These are phyloP conservation scores for Bipolaris cookei DNA, from an alignment of 2,329 filamentous ascomycete species.

Conservation along the genomic window DNA sequence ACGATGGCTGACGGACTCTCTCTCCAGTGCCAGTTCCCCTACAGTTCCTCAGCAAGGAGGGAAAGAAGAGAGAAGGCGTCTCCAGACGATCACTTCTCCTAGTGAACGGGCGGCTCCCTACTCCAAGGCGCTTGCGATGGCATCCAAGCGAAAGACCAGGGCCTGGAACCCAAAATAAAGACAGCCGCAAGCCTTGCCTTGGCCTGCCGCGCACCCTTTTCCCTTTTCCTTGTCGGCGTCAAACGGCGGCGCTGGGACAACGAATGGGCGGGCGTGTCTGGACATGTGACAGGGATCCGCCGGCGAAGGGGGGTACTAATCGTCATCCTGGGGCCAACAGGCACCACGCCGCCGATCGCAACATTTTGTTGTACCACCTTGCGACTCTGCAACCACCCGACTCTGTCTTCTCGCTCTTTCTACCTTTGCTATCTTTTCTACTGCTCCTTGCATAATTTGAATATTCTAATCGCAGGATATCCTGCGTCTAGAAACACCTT, in stretches of 20 bases:
- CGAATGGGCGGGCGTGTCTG: constrained; percentile 14
- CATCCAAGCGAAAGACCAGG: constrained; percentile 1
- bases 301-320: neutral
- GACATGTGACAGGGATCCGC: neutral
- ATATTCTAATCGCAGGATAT: neutral
- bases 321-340: constrained; percentile 8
- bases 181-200: neutral
- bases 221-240: constrained; percentile 8
- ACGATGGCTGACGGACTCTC: too few relatives aligned
- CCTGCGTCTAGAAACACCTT: neutral
- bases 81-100: constrained; percentile 15
- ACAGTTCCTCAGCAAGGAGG: constrained; percentile 8
- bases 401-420: neutral
- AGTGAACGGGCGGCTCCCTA: neutral
- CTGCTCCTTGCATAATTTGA: neutral
- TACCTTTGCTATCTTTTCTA: neutral
- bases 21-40: too few relatives aligned
- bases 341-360: neutral
- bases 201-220: constrained; percentile 14
- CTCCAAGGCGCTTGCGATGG: neutral
- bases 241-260: constrained; percentile 15
- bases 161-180: constrained; percentile 7
- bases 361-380: neutral
- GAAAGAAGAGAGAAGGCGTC: neutral
- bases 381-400: neutral